A percentile compares a stretch with the other conserved stretches of the same genome.
Evolutionary conservation across 139 green algal genomes (phyloP).

Genomic region (Marvania coccoides): DNA sequence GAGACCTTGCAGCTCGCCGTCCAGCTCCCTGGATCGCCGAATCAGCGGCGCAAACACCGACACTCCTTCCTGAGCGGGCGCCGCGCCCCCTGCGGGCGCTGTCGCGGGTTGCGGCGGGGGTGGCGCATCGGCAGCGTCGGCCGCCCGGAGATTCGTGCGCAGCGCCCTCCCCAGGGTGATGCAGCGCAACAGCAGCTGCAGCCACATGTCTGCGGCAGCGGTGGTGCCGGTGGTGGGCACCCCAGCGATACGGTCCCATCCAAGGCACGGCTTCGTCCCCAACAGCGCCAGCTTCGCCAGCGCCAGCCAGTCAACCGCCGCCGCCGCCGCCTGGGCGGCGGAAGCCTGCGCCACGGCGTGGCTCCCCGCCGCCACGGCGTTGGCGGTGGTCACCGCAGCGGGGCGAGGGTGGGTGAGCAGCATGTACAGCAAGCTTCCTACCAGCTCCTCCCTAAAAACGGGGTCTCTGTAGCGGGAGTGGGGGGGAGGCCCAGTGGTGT

Average conservation of each 20-base stretch:
- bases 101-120: neutral
- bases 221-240: slow-evolving; percentile 47
- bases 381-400: neutral
- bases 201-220: slow-evolving; percentile 59
- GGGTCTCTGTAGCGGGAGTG: slow-evolving; percentile 16
- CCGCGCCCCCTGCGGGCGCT: neutral
- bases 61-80: no score
- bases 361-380: neutral
- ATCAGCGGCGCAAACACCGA: neutral
- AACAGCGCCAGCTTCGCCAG: slow-evolving; percentile 42
- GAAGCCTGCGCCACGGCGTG: neutral
- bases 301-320: slow-evolving; percentile 40
- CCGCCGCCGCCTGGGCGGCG: slow-evolving; percentile 5
- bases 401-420: slow-evolving; percentile 22
- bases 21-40: neutral
- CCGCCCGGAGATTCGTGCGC: neutral
- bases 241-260: slow-evolving; percentile 48
- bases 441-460: slow-evolving; percentile 42
- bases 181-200: slow-evolving; percentile 52
- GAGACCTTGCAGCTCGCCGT: slow-evolving; percentile 18
- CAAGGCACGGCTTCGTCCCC: slow-evolving; percentile 50
- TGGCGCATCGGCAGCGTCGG: neutral
- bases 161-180: slow-evolving; percentile 17
- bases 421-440: slow-evolving; percentile 27
- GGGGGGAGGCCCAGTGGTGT: neutral